Evolutionary conservation across 345 rosid genomes (phyloP).

Genomic region (Reutealis trisperma): DNA sequence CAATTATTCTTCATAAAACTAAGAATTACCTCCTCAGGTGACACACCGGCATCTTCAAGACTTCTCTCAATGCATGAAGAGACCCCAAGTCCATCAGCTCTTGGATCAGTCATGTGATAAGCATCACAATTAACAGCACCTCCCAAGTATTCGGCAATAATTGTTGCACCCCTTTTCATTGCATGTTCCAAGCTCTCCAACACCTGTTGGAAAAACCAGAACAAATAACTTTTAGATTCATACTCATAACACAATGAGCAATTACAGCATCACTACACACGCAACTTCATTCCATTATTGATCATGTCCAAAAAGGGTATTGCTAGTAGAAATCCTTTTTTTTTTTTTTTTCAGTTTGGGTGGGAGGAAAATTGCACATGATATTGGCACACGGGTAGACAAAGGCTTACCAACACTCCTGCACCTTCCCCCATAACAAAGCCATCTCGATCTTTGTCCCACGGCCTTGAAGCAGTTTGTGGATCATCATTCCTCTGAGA

Average conservation of each 20-base stretch:
- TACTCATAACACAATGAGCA: no score
- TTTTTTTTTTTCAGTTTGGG: no score
- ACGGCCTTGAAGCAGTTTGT: constrained; percentile 95
- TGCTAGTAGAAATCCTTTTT: not conserved
- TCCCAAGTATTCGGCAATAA: constrained; percentile 93
- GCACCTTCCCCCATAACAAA: constrained; percentile 99
- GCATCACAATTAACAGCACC: constrained; percentile 99
- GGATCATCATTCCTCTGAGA: constrained; percentile 99
- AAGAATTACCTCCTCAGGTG: constrained; percentile 80
- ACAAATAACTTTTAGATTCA: constrained; percentile 14
- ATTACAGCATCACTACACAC: not conserved
- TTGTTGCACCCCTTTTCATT: constrained; percentile 91
- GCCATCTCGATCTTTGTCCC: constrained; percentile 95
- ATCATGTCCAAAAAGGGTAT: not conserved
- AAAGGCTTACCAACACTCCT: constrained; percentile 85
- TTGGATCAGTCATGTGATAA: constrained; percentile 98
- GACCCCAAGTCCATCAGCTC: constrained; percentile 99
- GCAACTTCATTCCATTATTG: not conserved
- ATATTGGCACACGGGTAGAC: not conserved
- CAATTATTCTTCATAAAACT: not conserved
- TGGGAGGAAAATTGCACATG: no score
- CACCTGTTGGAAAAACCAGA: constrained; percentile 45
- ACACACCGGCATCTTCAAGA: constrained; percentile 98
- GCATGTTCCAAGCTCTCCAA: constrained; percentile 99
- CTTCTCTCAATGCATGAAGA: constrained; percentile 93